Evolutionary conservation across 169 alveolate genomes (phyloP).

Genomic region (Plasmodium falciparum): DNA sequence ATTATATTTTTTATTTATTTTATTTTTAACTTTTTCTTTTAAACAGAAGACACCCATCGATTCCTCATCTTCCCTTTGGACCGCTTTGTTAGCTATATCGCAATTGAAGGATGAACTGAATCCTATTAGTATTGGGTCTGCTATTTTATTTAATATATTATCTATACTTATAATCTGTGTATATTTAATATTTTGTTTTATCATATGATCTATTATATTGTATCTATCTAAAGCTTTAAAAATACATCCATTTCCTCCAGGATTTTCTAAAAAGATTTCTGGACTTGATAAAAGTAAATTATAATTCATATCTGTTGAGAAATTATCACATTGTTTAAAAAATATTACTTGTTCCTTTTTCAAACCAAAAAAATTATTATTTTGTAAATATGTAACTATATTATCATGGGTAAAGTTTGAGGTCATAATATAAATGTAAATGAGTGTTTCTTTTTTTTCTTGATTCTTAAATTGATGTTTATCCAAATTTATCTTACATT

Average conservation of each 20-base stretch:
- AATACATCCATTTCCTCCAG: slow-evolving; percentile 83
- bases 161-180: slow-evolving; percentile 68
- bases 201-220: slow-evolving; percentile 50
- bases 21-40: slow-evolving; percentile 15
- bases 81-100: slow-evolving; percentile 66
- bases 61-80: slow-evolving; percentile 25
- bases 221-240: slow-evolving; percentile 77
- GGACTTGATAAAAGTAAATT: slow-evolving; percentile 31
- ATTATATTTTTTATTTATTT: not conserved
- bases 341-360: slow-evolving; percentile 71
- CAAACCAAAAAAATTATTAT: slow-evolving; percentile 76
- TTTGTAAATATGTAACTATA: slow-evolving; percentile 75
- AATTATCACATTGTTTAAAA: slow-evolving; percentile 78
- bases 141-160: slow-evolving; percentile 72
- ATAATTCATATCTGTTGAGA: slow-evolving; percentile 36
- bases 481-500: not conserved
- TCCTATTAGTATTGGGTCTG: slow-evolving; percentile 65
- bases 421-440: slow-evolving; percentile 80
- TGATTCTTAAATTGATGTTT: not conserved
- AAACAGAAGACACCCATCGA: slow-evolving; percentile 63
- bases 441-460: slow-evolving; percentile 5
- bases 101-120: slow-evolving; percentile 42
- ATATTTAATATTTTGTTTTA: slow-evolving; percentile 41
- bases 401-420: slow-evolving; percentile 78
- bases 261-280: slow-evolving; percentile 46